Evolutionary conservation across 2,329 filamentous ascomycete genomes (phyloP).

Genomic region (Fusarium sp.): DNA sequence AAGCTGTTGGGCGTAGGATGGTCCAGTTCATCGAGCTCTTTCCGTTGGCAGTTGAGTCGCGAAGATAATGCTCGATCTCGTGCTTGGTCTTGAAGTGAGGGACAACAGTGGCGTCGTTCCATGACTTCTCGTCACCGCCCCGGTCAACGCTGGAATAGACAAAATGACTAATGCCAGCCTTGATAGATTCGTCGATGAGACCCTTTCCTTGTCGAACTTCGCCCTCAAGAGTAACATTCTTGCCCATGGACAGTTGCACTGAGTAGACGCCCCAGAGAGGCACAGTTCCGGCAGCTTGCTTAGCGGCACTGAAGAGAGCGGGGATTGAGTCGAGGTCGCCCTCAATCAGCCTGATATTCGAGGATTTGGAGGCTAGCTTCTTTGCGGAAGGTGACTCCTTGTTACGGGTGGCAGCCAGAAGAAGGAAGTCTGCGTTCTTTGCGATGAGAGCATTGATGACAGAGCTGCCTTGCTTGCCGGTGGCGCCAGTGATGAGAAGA

Average conservation of each 20-base stretch:
- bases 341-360: slow-evolving; percentile 11
- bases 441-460: slow-evolving; percentile 20
- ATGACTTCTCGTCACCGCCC: slow-evolving; percentile 40
- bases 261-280: slow-evolving; percentile 29
- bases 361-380: slow-evolving; percentile 5
- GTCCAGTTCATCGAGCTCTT: slow-evolving; percentile 48
- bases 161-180: slow-evolving; percentile 42
- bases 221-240: slow-evolving; percentile 10
- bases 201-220: slow-evolving; percentile 28
- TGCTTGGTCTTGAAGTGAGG: slow-evolving; percentile 38
- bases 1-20: slow-evolving; percentile 53
- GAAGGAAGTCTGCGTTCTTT: slow-evolving; percentile 9
- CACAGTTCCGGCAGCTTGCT: slow-evolving; percentile 14
- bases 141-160: slow-evolving; percentile 43
- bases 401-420: slow-evolving; percentile 26
- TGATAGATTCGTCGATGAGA: slow-evolving; percentile 22
- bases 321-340: slow-evolving; percentile 16
- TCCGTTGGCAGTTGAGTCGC: slow-evolving; percentile 8
- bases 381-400: slow-evolving; percentile 11
- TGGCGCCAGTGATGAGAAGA: slow-evolving; percentile 27
- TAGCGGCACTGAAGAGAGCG: slow-evolving; percentile 20
- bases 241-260: slow-evolving; percentile 29
- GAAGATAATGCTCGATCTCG: slow-evolving; percentile 25
- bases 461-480: slow-evolving; percentile 28
- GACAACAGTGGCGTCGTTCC: slow-evolving; percentile 35